Base-by-base conservation (phyloP, 495 filamentous ascomycete species). In the Neurospora tetraspora region DNA sequence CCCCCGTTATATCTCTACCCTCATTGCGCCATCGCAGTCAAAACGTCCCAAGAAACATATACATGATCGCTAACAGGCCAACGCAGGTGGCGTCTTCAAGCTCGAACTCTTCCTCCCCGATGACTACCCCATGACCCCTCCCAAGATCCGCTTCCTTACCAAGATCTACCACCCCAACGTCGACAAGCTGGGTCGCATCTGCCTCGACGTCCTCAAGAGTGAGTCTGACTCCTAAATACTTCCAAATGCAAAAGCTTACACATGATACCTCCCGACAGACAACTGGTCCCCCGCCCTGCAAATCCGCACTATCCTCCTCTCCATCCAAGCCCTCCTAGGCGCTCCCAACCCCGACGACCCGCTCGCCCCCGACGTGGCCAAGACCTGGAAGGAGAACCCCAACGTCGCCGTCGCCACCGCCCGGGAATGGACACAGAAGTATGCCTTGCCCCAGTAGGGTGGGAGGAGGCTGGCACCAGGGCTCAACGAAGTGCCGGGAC, bases 161-260 rank as follows among this genome's bases (percentile, higher is more conserved):
- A 97, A 97, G 83, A 99, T 99, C 81, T 99, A 97, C 81, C 96
- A 99, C 79, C 96, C 96, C 39, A 99, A 99, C 81, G 98, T 99
- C 74, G 96, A 99, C 80, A 95, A 96, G 82, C 88, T 98, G 1
- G 96, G 96, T 68, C 91, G 96, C 37, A 99, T 99, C 80, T 99
- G 96, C 81, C 81, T 99, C 70, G 96, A 99, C 81, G 96, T 99
- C 36, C 81, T 99, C 72, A 99, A 99, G 86, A 97, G 96, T 97
- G 87, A 74, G 85, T 78, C n/a, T 20, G 45, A 59, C 10, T 6
- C 75, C 42, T 45, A n/a, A 14, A 38, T 34, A 20, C 69, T 70
- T 27, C 71, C 31, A 12, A 74, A 16, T 5, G 12, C 38, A 43
- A 70, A 27, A 16, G 27, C n/a, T 69, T 9, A 65, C 53, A 65